Percentiles rank a stretch among this genome's conserved stretches.
phyloP scores from a whole-genome alignment of 2,329 filamentous ascomycete species.

The Rutstroemia sp. region DNA sequence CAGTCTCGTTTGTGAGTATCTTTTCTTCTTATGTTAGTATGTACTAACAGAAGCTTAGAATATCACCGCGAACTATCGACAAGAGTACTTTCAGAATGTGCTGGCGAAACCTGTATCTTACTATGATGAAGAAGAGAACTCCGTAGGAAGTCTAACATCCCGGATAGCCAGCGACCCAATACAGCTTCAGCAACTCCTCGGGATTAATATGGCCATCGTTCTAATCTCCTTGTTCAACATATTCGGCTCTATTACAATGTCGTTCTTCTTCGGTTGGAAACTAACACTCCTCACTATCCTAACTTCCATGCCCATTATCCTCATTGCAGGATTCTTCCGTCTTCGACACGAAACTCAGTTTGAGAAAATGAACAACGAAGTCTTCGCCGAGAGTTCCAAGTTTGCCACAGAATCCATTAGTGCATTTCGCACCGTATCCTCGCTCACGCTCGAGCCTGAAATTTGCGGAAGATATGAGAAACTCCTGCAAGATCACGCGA shows the following conservation, averaged over 20 bases:
- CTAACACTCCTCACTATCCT: conserved; percentile 60
- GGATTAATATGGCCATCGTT: conserved; percentile 44
- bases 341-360: conserved; percentile 48
- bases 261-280: conserved; percentile 71
- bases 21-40: not conserved
- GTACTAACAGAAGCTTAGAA: conserved; percentile 16
- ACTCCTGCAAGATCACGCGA: conserved; percentile 41
- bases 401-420: conserved; percentile 57
- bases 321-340: conserved; percentile 38
- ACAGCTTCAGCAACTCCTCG: conserved; percentile 42
- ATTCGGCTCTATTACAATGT: conserved; percentile 55
- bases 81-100: conserved; percentile 39
- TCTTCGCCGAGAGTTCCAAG: conserved; percentile 54
- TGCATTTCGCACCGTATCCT: conserved; percentile 55
- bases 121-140: conserved; percentile 39
- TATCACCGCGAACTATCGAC: conserved; percentile 32
- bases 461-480: conserved; percentile 43
- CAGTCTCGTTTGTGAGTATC: conserved; percentile 29
- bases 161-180: conserved; percentile 41
- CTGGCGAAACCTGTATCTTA: conserved; percentile 36
- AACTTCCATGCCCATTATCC: conserved; percentile 45
- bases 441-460: conserved; percentile 53
- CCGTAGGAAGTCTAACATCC: conserved; percentile 39
- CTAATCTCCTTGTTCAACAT: conserved; percentile 60
- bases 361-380: conserved; percentile 46